Evolutionary conservation across 2,329 filamentous ascomycete genomes (phyloP).

Genomic region (Monilinia fructigena): DNA sequence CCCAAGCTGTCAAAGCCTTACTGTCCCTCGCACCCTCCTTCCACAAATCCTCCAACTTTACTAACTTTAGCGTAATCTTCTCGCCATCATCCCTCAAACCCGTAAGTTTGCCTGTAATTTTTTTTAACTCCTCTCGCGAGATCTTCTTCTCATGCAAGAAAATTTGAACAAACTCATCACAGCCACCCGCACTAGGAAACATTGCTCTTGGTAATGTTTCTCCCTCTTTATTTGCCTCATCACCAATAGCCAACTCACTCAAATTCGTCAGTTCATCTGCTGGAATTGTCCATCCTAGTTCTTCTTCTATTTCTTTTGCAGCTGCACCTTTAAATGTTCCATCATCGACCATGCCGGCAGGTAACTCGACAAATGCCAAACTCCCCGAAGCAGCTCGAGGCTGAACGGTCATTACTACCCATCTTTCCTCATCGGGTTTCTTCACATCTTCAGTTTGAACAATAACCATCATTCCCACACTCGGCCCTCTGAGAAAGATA

Average conservation of each 20-base stretch:
- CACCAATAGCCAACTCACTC: constrained; percentile 53
- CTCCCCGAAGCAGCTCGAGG: constrained; percentile 56
- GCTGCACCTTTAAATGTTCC: constrained; percentile 57
- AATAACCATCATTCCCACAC: constrained; percentile 55
- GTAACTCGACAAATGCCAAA: constrained; percentile 56
- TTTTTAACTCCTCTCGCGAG: constrained; percentile 48
- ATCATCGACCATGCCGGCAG: constrained; percentile 58
- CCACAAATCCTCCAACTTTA: constrained; percentile 58
- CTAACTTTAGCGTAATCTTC: constrained; percentile 60
- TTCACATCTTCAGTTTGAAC: constrained; percentile 48
- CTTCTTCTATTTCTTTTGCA: constrained; percentile 60
- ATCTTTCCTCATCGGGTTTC: constrained; percentile 47
- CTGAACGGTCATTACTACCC: constrained; percentile 59
- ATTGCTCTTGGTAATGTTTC: constrained; percentile 48
- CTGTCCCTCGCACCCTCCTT: constrained; percentile 56
- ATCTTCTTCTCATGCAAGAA: constrained; percentile 57
- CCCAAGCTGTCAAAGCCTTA: constrained; percentile 59
- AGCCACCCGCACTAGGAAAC: constrained; percentile 59
- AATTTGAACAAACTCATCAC: constrained; percentile 60
- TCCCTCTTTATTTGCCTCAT: constrained; percentile 42
- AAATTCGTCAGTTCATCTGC: constrained; percentile 52
- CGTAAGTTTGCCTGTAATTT: constrained; percentile 58
- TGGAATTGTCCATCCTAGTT: constrained; percentile 55
- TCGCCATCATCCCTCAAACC: constrained; percentile 58
- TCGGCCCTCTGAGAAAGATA: constrained; percentile 59